Conservation (phyloP, 106 monocot species). For the Agapanthus africanus region DNA sequence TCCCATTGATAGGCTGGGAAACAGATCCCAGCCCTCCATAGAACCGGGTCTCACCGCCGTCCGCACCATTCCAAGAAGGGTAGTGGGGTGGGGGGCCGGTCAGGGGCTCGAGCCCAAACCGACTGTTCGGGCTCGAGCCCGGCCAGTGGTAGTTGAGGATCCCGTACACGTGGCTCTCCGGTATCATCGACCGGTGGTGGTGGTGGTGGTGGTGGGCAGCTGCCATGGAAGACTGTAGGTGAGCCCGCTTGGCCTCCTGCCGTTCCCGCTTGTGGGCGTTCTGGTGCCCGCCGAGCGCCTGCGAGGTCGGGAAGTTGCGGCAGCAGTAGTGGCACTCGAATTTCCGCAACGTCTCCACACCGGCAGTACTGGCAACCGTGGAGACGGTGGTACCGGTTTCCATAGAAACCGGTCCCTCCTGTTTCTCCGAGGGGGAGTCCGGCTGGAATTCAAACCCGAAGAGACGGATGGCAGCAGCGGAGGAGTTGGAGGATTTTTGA, state of each 20-base stretch:
- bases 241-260: constrained; percentile 74
- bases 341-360: constrained; percentile 24
- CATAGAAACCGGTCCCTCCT: neutral
- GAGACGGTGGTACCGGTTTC: neutral
- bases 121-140: neutral
- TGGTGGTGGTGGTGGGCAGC: constrained; percentile 1
- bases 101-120: constrained; percentile 14
- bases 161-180: constrained; percentile 9
- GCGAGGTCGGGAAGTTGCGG: constrained; percentile 94
- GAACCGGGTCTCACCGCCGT: neutral
- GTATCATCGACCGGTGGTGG: constrained; percentile 15
- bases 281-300: constrained; percentile 84
- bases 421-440: neutral
- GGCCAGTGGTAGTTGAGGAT: constrained; percentile 30
- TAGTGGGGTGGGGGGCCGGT: constrained; percentile 23
- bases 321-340: constrained; percentile 98
- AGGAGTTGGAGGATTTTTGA: constrained; percentile 14
- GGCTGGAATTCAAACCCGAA: constrained; percentile 53
- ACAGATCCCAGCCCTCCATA: constrained; percentile 14
- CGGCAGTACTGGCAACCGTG: neutral
- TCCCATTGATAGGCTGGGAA: constrained; percentile 28
- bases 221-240: constrained; percentile 66
- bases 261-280: constrained; percentile 84
- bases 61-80: constrained; percentile 19
- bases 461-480: constrained; percentile 30